Base-by-base conservation (phyloP, 2,329 filamentous ascomycete genomes). In the Raffaelea deltoideospora region DNA sequence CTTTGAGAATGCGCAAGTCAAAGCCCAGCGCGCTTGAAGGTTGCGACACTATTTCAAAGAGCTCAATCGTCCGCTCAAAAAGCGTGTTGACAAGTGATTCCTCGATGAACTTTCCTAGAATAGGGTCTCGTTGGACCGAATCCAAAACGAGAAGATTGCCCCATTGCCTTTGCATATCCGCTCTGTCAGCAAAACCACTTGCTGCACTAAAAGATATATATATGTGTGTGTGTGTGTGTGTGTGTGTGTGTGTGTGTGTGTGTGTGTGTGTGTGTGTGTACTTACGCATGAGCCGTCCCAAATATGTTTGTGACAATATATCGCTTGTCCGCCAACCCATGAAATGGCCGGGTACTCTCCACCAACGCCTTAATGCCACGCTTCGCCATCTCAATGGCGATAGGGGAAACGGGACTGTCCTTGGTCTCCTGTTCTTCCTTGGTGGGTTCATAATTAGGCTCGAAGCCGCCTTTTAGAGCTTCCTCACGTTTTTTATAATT, bases 301-400 rank as follows among this genome's bases (percentile, higher is more conserved):
- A 94, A 93, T 19, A 94, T 78, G 49, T 95, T 96, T n/a, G 88
- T 96, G 38, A 96, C 77, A 35, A 95, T 79, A 9, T 82, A 73
- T 22, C 85, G 72, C 42, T 70, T 58, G n/a, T 61, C 57, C 14
- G 71, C 63, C 20, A 82, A 65, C 2, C 65, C 64, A 43, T 79
- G 67, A 52, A 96, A 93, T 1, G 86, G 84, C 37, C 75, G 70
- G 0, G 88, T 96, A 53, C 88, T 95, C 51, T 80, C 67, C 37
- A 94, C 75, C 1, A 93, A 73, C 7, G 85, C 82, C 31, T 74
- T 63, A 38, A 90, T 69, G 41, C 79, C 85, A 43, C 63, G 65
- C 34, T 57, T 56, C 13, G 76, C 77, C 41, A 75, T 67, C 5
- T 65, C 53, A 10, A 72, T 56, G 23, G 75, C 58, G 27, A 65